A percentile compares a stretch with the other conserved stretches of the same genome.
Evolutionary conservation across 176 grass and related monocot species (phyloP).

Genomic region (Bonia amplexicaulis): DNA sequence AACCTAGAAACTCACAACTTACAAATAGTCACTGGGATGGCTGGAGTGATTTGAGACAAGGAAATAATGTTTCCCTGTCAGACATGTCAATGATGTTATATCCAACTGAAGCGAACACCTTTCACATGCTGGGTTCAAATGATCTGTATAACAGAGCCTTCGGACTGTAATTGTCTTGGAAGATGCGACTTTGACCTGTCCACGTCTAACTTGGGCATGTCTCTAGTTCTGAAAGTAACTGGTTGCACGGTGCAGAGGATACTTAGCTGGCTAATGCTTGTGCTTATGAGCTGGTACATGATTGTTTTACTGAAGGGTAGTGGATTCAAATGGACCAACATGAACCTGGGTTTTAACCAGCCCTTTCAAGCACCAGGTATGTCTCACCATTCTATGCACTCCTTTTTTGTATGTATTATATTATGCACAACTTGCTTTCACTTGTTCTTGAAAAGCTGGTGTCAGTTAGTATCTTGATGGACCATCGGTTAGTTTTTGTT

Average conservation of each 20-base stretch:
- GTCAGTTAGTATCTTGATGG: not conserved
- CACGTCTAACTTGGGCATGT: not conserved
- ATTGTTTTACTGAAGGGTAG: not conserved
- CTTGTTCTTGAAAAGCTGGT: not conserved
- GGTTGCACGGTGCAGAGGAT: not conserved
- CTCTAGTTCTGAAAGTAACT: conserved; percentile 17
- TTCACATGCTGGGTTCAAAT: conserved; percentile 47
- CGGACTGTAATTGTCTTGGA: conserved; percentile 46
- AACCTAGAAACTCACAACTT: conserved; percentile 52
- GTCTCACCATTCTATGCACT: not conserved
- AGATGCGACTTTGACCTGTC: conserved; percentile 16
- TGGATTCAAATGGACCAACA: conserved; percentile 19
- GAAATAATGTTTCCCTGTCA: conserved; percentile 35
- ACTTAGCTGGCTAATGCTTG: not conserved
- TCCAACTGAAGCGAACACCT: conserved; percentile 51
- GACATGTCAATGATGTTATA: conserved; percentile 50
- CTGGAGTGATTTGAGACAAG: conserved; percentile 55
- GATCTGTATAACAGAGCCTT: conserved; percentile 67
- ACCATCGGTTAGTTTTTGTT: not conserved
- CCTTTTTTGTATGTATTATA: not conserved
- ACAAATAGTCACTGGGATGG: conserved; percentile 58
- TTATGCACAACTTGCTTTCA: not conserved
- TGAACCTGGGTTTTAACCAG: not conserved
- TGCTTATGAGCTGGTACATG: conserved; percentile 13
- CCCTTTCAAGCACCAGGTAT: conserved; percentile 48